phyloP scores from a whole-genome alignment of 345 rosid species.

The Aethionema arabicum region DNA sequence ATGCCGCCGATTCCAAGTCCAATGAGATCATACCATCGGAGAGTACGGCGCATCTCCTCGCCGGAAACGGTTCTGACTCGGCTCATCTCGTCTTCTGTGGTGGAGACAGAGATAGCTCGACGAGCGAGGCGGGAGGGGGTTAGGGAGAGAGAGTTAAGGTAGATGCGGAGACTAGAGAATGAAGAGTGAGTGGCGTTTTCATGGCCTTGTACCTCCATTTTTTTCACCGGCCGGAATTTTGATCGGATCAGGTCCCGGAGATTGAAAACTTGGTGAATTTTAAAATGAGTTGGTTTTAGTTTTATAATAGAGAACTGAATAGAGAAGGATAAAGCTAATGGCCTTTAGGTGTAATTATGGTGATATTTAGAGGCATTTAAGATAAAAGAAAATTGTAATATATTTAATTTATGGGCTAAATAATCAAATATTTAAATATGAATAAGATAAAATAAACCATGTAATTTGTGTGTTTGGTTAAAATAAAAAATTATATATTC shows the following conservation, averaged over 20 bases:
- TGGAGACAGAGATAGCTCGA: slow-evolving; percentile 70
- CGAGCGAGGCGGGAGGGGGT: slow-evolving; percentile 70
- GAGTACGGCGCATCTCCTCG: slow-evolving; percentile 61
- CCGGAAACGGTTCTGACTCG: slow-evolving; percentile 59
- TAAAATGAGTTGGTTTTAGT: slow-evolving; percentile 18
- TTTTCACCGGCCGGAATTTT: slow-evolving; percentile 19
- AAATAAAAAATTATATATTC: too few relatives aligned
- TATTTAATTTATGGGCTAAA: too few relatives aligned
- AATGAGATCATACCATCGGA: slow-evolving; percentile 83
- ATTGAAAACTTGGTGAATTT: slow-evolving; percentile 23
- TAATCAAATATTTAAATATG: too few relatives aligned
- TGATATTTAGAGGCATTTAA: background rate
- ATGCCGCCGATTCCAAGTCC: slow-evolving; percentile 93
- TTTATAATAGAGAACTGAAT: slow-evolving; percentile 27
- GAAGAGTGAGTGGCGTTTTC: slow-evolving; percentile 45
- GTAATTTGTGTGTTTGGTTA: too few relatives aligned
- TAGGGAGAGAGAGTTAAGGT: slow-evolving; percentile 58
- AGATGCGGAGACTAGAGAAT: slow-evolving; percentile 55
- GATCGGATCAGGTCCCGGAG: background rate
- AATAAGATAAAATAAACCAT: too few relatives aligned
- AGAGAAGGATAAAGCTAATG: slow-evolving; percentile 21
- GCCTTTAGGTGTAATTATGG: slow-evolving; percentile 20
- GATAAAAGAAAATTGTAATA: too few relatives aligned
- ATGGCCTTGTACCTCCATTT: slow-evolving; percentile 33
- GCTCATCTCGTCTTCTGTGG: slow-evolving; percentile 70